These are phyloP conservation scores for Haplosporangium gracile DNA, from an alignment of 192 early-diverging fungal genomes.

Conservation along the genomic window DNA sequence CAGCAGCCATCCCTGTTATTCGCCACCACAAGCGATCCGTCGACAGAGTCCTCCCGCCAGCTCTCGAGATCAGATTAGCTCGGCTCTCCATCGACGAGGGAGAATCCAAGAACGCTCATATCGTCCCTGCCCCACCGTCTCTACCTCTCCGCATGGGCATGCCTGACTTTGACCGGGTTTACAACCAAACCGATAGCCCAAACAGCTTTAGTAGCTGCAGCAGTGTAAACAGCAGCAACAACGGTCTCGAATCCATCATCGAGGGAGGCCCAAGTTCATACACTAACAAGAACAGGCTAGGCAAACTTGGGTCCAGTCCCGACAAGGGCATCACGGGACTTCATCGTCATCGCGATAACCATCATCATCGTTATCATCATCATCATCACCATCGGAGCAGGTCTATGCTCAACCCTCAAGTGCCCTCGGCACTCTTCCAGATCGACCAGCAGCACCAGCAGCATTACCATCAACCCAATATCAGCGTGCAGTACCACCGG, in stretches of 20 bases:
- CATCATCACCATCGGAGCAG: background rate
- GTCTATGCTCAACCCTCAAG: constrained; percentile 12
- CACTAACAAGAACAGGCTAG: background rate
- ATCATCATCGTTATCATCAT: background rate
- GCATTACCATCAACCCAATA: constrained; percentile 10
- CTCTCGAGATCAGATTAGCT: constrained; percentile 41
- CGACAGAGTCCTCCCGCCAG: constrained; percentile 45
- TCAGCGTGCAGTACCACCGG: constrained; percentile 20
- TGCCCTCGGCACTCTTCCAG: constrained; percentile 1
- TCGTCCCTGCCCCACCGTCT: constrained; percentile 41
- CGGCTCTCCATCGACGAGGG: constrained; percentile 39
- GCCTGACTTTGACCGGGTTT: background rate
- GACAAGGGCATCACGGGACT: background rate
- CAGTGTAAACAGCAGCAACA: background rate
- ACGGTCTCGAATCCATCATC: background rate
- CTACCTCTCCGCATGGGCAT: background rate
- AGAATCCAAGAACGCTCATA: background rate
- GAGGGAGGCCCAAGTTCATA: background rate
- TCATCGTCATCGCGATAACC: background rate
- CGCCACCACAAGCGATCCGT: constrained; percentile 50
- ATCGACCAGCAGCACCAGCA: constrained; percentile 16
- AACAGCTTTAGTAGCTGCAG: background rate
- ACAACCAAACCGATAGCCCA: background rate
- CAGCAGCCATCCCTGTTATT: background rate
- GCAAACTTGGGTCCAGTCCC: background rate